Evolutionary conservation across 208 protist genomes (phyloP).

Genomic region (Wallacemonas collosoma): DNA sequence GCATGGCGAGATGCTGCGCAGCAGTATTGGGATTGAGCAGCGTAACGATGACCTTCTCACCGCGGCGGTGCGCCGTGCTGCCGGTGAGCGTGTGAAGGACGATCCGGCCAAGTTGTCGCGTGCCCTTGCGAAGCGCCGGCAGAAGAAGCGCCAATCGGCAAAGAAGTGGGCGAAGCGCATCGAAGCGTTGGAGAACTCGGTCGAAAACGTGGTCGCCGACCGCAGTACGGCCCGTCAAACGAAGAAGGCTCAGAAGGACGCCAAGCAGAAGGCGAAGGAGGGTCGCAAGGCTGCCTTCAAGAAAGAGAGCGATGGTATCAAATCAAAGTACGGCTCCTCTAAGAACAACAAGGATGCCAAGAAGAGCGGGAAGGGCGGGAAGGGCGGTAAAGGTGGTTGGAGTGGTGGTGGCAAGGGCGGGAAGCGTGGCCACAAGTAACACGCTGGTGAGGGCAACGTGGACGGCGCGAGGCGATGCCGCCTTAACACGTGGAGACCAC

Average conservation of each 20-base stretch:
- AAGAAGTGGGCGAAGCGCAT: conserved; percentile 78
- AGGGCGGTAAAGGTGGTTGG: conserved; percentile 18
- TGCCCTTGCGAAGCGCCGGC: conserved; percentile 69
- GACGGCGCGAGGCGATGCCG: neutral
- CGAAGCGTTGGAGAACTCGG: conserved; percentile 55
- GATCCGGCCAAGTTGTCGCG: conserved; percentile 64
- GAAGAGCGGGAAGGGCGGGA: conserved; percentile 21
- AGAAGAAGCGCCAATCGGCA: conserved; percentile 81
- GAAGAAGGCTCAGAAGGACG: conserved; percentile 24
- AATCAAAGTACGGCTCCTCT: conserved; percentile 13
- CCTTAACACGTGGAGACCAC: neutral
- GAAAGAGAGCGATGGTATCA: conserved; percentile 16
- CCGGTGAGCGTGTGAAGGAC: conserved; percentile 73
- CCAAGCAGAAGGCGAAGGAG: conserved; percentile 26
- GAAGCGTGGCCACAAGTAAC: neutral
- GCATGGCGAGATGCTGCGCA: conserved; percentile 47
- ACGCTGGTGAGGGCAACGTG: neutral
- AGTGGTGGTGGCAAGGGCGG: neutral
- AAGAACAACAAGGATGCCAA: conserved; percentile 26
- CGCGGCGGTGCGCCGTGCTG: conserved; percentile 59
- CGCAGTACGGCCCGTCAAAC: conserved; percentile 41
- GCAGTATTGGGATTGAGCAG: conserved; percentile 36
- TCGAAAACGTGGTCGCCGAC: conserved; percentile 78
- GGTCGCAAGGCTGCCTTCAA: conserved; percentile 21
- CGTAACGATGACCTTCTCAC: conserved; percentile 60